Conservation (phyloP, 1,139 yeast genomes). For the Chernovozyma aurita region DNA sequence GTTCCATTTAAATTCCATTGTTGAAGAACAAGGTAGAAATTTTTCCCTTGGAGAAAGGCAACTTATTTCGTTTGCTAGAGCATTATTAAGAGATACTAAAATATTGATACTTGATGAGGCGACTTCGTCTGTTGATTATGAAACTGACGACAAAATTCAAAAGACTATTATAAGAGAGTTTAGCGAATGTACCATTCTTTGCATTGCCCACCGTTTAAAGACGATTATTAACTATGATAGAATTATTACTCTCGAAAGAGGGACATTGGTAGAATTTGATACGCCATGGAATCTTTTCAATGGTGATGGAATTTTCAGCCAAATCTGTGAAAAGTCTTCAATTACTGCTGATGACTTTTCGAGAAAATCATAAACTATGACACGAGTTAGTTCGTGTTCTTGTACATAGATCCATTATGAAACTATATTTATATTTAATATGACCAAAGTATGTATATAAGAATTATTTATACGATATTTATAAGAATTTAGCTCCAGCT, state of each 20-base stretch:
- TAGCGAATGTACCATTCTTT: constrained; percentile 32
- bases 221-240: constrained; percentile 36
- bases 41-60: constrained; percentile 41
- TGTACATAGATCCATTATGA: too few relatives aligned
- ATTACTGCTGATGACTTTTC: constrained; percentile 17
- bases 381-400: too few relatives aligned
- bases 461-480: too few relatives aligned
- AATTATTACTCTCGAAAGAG: constrained; percentile 31
- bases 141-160: constrained; percentile 37
- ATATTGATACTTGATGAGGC: constrained; percentile 40
- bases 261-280: constrained; percentile 21
- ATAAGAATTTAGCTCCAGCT: too few relatives aligned
- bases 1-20: constrained; percentile 31
- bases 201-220: constrained; percentile 40
- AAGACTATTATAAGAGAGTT: constrained; percentile 31
- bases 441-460: too few relatives aligned
- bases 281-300: constrained; percentile 22
- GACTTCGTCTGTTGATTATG: constrained; percentile 40
- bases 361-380: neutral
- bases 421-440: too few relatives aligned
- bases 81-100: constrained; percentile 34
- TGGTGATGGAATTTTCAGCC: constrained; percentile 22
- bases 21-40: constrained; percentile 37
- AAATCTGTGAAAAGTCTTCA: constrained; percentile 37
- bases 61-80: constrained; percentile 39